A percentile compares a stretch with the other conserved stretches of the same genome.
Conservation (phyloP, 78 protist species). For the Monosiga brevicollis region DNA sequence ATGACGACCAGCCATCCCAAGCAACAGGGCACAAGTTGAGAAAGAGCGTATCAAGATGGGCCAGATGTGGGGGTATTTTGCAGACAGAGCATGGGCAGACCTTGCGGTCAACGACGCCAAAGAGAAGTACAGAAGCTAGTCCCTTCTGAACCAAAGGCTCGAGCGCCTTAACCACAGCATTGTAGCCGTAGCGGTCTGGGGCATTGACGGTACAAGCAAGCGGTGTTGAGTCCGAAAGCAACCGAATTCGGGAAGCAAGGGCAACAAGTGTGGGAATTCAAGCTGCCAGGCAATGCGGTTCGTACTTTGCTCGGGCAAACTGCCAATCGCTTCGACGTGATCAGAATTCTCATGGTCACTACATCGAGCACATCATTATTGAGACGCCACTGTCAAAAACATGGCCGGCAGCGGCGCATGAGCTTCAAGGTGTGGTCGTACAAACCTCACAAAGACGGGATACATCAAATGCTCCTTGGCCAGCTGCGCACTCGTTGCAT, state of each 20-base stretch:
- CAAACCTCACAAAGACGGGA: slow-evolving; percentile 52
- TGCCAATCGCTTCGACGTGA: not conserved
- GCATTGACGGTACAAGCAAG: too few relatives aligned
- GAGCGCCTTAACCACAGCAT: too few relatives aligned
- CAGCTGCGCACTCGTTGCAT: not conserved
- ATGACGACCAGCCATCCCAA: not conserved
- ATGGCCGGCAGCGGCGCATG: not conserved
- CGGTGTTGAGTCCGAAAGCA: slow-evolving; percentile 19
- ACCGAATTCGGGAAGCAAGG: not conserved
- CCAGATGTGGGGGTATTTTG: not conserved
- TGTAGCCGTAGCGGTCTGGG: too few relatives aligned
- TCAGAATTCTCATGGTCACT: not conserved
- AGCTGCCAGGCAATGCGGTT: not conserved
- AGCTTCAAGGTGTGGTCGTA: not conserved
- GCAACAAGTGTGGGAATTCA: too few relatives aligned
- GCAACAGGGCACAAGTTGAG: not conserved
- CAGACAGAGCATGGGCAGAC: not conserved
- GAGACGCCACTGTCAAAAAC: too few relatives aligned
- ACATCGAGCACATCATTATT: not conserved
- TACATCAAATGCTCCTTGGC: slow-evolving; percentile 28
- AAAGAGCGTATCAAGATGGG: not conserved
- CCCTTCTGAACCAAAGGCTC: slow-evolving; percentile 62
- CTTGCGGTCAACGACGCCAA: slow-evolving; percentile 46
- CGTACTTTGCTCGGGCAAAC: not conserved
- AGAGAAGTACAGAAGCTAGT: slow-evolving; percentile 50